Evolutionary conservation across 768 basidiomycete genomes (phyloP).

Genomic region (Daedalea quercina): DNA sequence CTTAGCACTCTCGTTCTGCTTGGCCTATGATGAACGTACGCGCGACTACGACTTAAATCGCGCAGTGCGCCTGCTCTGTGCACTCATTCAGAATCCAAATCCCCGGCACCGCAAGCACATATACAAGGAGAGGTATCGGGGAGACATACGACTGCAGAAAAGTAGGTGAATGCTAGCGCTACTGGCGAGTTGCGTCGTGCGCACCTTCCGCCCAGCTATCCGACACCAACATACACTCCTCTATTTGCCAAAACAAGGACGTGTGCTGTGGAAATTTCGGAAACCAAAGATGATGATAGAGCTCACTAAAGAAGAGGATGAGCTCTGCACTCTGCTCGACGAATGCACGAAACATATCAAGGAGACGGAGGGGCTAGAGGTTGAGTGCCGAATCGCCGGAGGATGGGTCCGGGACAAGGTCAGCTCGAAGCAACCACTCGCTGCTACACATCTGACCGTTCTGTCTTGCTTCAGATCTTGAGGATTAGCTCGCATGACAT

Average conservation of each 20-base stretch:
- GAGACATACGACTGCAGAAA: no score
- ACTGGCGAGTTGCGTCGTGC: no score
- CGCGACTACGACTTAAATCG: no score
- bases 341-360: slow-evolving; percentile 60
- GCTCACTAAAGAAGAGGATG: slow-evolving; percentile 62
- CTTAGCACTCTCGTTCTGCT: not conserved
- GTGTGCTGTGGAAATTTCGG: not conserved
- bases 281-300: slow-evolving; percentile 32
- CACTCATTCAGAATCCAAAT: no score
- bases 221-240: not conserved
- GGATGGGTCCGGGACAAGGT: slow-evolving; percentile 99
- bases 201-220: not conserved
- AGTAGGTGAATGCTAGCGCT: no score
- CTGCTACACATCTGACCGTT: no score
- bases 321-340: slow-evolving; percentile 73
- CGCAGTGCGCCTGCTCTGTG: no score
- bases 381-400: slow-evolving; percentile 86
- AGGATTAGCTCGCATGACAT: slow-evolving; percentile 78
- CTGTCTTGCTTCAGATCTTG: slow-evolving; percentile 70
- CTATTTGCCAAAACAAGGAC: not conserved
- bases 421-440: slow-evolving; percentile 14
- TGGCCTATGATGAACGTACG: no score
- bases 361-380: slow-evolving; percentile 43
- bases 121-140: no score
- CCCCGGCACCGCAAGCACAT: no score